Conservation (phyloP, 208 protist species). For the Vickermania ingenoplastis region DNA sequence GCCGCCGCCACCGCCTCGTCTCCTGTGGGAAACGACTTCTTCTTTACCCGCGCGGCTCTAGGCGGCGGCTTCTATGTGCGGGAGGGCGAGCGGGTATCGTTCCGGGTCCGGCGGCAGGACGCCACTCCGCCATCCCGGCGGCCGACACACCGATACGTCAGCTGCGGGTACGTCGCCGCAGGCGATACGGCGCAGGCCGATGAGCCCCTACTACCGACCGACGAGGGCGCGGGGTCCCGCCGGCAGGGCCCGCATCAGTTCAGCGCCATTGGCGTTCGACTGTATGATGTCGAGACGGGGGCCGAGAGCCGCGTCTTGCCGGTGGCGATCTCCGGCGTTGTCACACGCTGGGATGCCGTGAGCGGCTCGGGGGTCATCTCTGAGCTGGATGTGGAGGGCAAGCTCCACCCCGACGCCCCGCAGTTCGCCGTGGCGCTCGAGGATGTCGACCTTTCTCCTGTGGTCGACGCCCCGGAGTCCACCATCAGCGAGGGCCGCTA, state of each 20-base stretch:
- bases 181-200: not conserved
- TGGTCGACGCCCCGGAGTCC: constrained; percentile 9
- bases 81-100: constrained; percentile 64
- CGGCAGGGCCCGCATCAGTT: constrained; percentile 3
- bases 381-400: constrained; percentile 49
- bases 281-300: constrained; percentile 29
- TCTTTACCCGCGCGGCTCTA: constrained; percentile 51
- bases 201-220: not conserved
- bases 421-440: constrained; percentile 37
- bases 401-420: constrained; percentile 42
- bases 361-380: constrained; percentile 34
- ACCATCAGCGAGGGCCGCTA: constrained; percentile 22
- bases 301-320: constrained; percentile 36
- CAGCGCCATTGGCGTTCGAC: constrained; percentile 23
- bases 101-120: constrained; percentile 14
- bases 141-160: not conserved
- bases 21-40: constrained; percentile 20
- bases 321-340: constrained; percentile 29
- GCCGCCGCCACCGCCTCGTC: not conserved
- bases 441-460: constrained; percentile 32
- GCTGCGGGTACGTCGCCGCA: not conserved
- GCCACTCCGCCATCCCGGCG: not conserved
- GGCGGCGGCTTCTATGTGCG: constrained; percentile 59
- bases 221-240: not conserved
- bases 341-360: constrained; percentile 44